Base-by-base conservation (phyloP, 805 yeast genomes). In the Candida patagonica region DNA sequence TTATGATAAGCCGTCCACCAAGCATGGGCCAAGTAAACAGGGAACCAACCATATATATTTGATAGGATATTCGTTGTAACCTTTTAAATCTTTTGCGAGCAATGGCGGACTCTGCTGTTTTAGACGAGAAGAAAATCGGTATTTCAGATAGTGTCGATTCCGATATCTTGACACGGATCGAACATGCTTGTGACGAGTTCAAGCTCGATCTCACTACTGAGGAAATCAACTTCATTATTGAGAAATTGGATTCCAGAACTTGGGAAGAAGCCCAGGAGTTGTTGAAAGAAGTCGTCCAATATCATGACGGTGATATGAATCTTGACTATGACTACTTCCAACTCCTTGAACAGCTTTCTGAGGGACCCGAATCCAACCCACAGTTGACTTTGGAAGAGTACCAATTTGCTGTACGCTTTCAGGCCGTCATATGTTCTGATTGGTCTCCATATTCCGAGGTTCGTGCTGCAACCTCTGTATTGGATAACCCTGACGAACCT, bases 401-500 rank as follows among this genome's bases (percentile, higher is more conserved):
- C 26, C 50, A 48, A 8, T 49, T 63, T 9, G 64, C 63, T 30
- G 55, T 56, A 19, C 56, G 56, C 37, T 46, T 64, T 16, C 65
- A 66, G 42, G 72, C 72, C 9, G 64, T 61, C 16, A 49, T 68
- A 29, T 56, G 53, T 29, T 33, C 43, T 30, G 48, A 43, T 44
- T 67, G 63, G 47, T 73, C 79, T 1, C 77, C 78, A 3, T 74
- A 74, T 44, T 76, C 80, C 6, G 79, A 76, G 52, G 76, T 76
- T 10, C 57, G 81, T 26, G 71, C 80, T 13, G 72, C 69, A 24
- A 70, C 76, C 2, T 69, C 67, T 30, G 59, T 49, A 38, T 61
- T 51, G 35, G 80, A 75, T 50, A 78, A 74, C 43, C 70, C 70
- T 1, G 38, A 47, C 7, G 55, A 65, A 32, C 66, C 69, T 3